Percentiles rank a stretch among this genome's conserved stretches.
Conservation (phyloP, 2,329 filamentous ascomycete genomes). For the Apiospora pterosperma region DNA sequence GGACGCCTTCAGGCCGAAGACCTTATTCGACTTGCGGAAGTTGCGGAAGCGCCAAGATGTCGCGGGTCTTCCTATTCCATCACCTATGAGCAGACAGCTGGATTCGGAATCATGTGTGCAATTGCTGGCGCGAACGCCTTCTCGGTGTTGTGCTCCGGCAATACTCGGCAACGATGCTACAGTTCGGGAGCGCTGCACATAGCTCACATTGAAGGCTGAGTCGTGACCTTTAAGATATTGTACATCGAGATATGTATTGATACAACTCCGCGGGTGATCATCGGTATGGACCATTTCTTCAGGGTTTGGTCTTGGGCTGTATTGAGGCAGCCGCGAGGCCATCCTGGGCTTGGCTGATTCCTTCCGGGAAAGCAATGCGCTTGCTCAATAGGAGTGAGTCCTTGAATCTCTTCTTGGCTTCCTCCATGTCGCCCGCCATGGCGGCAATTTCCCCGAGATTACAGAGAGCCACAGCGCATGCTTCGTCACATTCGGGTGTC, state of each 20-base stretch:
- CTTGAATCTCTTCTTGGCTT: slow-evolving; percentile 66
- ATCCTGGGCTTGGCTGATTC: slow-evolving; percentile 48
- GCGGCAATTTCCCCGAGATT: slow-evolving; percentile 83
- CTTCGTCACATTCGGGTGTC: slow-evolving; percentile 77
- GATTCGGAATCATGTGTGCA: no score
- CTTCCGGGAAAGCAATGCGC: slow-evolving; percentile 49
- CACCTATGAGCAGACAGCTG: no score
- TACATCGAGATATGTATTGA: neutral
- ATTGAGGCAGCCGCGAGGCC: slow-evolving; percentile 32
- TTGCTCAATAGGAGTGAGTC: slow-evolving; percentile 63
- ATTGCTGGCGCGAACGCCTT: neutral
- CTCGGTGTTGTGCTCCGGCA: neutral
- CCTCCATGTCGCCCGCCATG: slow-evolving; percentile 61
- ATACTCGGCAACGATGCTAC: neutral
- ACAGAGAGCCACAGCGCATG: slow-evolving; percentile 79
- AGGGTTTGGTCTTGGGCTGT: neutral
- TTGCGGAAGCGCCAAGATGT: no score
- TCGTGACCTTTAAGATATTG: neutral
- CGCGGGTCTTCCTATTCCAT: no score
- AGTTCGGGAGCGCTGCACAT: neutral
- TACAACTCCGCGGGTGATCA: neutral
- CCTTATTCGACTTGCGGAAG: no score
- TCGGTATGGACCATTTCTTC: neutral
- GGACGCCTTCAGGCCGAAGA: no score
- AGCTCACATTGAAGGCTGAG: neutral